These are phyloP conservation scores for Populus tomentosa DNA, from an alignment of 441 rosid genomes.

Conservation along the genomic window DNA sequence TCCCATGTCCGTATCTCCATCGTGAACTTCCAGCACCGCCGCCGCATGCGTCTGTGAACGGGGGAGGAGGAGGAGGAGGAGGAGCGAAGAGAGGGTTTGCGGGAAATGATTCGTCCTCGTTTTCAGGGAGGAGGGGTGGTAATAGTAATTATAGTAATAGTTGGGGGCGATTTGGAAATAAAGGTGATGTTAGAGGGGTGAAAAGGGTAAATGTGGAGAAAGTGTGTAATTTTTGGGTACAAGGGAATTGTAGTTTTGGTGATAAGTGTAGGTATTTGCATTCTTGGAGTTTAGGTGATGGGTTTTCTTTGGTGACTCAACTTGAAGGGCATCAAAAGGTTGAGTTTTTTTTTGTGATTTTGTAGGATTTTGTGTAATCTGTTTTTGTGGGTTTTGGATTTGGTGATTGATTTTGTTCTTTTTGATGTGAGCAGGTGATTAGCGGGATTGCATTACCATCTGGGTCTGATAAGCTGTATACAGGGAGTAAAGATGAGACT, in stretches of 20 bases:
- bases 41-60: too few relatives aligned
- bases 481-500: slow-evolving; percentile 86
- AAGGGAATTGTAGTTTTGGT: slow-evolving; percentile 67
- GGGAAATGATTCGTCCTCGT: slow-evolving; percentile 46
- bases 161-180: slow-evolving; percentile 42
- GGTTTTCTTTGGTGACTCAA: slow-evolving; percentile 60
- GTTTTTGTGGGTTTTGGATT: background rate
- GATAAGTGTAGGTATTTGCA: slow-evolving; percentile 82
- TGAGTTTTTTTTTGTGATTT: too few relatives aligned
- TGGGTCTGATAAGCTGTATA: slow-evolving; percentile 83
- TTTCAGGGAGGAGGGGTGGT: slow-evolving; percentile 32
- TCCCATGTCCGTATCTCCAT: too few relatives aligned
- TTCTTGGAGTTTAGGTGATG: slow-evolving; percentile 81
- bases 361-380: too few relatives aligned
- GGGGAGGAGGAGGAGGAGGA: too few relatives aligned
- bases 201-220: slow-evolving; percentile 17
- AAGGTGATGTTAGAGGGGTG: slow-evolving; percentile 18
- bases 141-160: background rate
- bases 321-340: slow-evolving; percentile 65
- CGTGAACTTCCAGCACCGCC: too few relatives aligned
- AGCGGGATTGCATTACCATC: slow-evolving; percentile 51
- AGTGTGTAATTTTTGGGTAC: slow-evolving; percentile 80
- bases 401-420: slow-evolving; percentile 7
- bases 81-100: slow-evolving; percentile 55
- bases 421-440: slow-evolving; percentile 44